A percentile compares a stretch with the other conserved stretches of the same genome.
Evolutionary conservation across 179 eudicot genomes (phyloP).

Genomic region (Nepenthes alata): DNA sequence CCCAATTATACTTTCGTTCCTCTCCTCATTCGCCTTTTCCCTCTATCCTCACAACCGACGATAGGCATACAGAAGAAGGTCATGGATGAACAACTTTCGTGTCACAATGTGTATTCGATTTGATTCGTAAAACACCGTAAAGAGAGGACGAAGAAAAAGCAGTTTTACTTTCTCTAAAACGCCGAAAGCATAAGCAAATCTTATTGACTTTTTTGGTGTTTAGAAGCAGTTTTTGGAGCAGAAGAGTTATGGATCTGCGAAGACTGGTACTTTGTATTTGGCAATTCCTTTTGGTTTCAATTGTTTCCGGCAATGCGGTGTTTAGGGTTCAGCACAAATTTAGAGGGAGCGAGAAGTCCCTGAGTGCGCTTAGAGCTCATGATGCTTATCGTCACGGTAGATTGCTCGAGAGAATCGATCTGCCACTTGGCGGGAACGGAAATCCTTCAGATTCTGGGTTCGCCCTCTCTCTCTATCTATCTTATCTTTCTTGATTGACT

Average conservation of each 20-base stretch:
- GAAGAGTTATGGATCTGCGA: constrained; percentile 15
- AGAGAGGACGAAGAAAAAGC: not conserved
- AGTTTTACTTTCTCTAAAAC: too few species aligned
- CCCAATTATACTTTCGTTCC: not conserved
- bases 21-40: constrained; percentile 1
- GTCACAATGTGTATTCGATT: too few species aligned
- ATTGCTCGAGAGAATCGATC: constrained; percentile 49
- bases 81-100: not conserved
- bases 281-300: constrained; percentile 10
- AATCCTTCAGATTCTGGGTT: constrained; percentile 67
- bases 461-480: constrained; percentile 11
- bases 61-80: not conserved
- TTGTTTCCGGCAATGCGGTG: constrained; percentile 30
- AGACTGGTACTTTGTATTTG: constrained; percentile 12
- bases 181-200: too few species aligned
- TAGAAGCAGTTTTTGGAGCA: not conserved
- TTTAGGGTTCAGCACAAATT: constrained; percentile 60
- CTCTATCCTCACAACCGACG: not conserved
- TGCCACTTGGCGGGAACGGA: constrained; percentile 78
- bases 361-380: constrained; percentile 37
- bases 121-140: not conserved
- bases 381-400: constrained; percentile 63
- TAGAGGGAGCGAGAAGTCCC: constrained; percentile 26
- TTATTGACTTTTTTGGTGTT: not conserved
- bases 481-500: not conserved